Conservation (phyloP, 1,284 basidiomycete species). For the Ganoderma multipileum region DNA sequence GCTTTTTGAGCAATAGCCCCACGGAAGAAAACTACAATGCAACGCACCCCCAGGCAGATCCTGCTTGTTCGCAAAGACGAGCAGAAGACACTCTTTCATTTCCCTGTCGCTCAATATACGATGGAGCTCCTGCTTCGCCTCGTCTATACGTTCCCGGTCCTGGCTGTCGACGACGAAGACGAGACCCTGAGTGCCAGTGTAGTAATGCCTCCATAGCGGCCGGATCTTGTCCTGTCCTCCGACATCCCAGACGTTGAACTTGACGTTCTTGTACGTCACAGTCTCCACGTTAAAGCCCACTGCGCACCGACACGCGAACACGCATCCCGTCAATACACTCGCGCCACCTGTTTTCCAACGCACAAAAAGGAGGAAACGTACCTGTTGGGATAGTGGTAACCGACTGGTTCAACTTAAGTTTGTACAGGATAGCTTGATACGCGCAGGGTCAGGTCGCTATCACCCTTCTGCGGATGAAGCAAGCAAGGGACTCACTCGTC, state of each 20-base stretch:
- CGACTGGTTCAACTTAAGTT: conserved; percentile 98
- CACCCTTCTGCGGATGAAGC: background rate
- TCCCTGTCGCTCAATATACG: conserved; percentile 97
- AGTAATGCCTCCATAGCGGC: conserved; percentile 98
- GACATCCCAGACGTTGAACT: conserved; percentile 99
- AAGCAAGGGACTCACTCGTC: conserved; percentile 71
- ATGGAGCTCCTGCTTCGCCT: conserved; percentile 96
- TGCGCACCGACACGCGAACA: conserved; percentile 40
- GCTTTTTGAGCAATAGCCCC: background rate
- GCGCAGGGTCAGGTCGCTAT: conserved; percentile 23
- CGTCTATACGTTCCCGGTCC: conserved; percentile 95
- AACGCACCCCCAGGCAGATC: conserved; percentile 93
- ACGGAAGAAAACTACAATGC: background rate
- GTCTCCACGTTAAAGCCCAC: conserved; percentile 99
- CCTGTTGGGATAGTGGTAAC: conserved; percentile 99
- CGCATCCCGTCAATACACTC: conserved; percentile 1
- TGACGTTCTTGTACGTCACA: conserved; percentile 99
- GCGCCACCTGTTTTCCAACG: background rate
- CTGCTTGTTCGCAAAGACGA: conserved; percentile 99
- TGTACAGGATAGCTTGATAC: conserved; percentile 92
- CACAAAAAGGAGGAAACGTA: conserved; percentile 42
- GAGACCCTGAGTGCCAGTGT: conserved; percentile 99
- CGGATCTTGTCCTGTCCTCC: conserved; percentile 99
- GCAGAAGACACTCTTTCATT: conserved; percentile 96
- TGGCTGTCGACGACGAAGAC: conserved; percentile 95